Evolutionary conservation across 208 protist species (phyloP).

Genomic region (Porcisia hertigi): DNA sequence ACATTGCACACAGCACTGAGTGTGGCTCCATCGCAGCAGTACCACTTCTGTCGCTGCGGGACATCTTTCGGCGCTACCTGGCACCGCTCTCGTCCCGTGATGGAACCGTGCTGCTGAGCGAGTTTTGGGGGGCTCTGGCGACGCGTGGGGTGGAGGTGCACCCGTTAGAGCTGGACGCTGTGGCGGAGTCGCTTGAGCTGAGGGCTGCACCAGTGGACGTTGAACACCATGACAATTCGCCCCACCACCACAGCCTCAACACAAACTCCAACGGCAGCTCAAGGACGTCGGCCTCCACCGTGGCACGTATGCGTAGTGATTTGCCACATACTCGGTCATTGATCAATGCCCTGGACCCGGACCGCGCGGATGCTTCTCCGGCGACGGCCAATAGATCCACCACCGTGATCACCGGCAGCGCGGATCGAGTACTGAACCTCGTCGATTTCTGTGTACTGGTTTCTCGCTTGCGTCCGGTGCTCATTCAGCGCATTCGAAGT

Average conservation of each 20-base stretch:
- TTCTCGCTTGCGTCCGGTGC: constrained; percentile 51
- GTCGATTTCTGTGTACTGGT: constrained; percentile 75
- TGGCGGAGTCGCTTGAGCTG: constrained; percentile 64
- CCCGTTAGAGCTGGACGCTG: constrained; percentile 55
- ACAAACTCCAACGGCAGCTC: neutral
- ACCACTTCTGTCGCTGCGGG: constrained; percentile 29
- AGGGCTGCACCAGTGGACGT: neutral
- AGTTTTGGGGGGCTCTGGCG: constrained; percentile 33
- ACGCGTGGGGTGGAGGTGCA: constrained; percentile 33
- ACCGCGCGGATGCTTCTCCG: neutral
- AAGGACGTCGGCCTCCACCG: neutral
- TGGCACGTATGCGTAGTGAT: neutral
- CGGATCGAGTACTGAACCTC: constrained; percentile 24
- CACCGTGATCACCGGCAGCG: constrained; percentile 18
- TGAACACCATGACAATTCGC: neutral
- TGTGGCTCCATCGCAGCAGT: neutral
- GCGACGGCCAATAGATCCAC: neutral
- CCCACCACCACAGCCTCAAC: neutral
- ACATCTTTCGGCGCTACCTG: constrained; percentile 23
- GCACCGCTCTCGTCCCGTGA: constrained; percentile 5
- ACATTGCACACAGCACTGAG: neutral
- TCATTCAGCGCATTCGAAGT: constrained; percentile 61
- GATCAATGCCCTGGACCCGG: neutral
- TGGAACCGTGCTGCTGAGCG: constrained; percentile 36
- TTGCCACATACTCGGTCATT: neutral